Conservation (phyloP, 225 moss, liverwort and hornwort species). For the Physcomitrium patens region DNA sequence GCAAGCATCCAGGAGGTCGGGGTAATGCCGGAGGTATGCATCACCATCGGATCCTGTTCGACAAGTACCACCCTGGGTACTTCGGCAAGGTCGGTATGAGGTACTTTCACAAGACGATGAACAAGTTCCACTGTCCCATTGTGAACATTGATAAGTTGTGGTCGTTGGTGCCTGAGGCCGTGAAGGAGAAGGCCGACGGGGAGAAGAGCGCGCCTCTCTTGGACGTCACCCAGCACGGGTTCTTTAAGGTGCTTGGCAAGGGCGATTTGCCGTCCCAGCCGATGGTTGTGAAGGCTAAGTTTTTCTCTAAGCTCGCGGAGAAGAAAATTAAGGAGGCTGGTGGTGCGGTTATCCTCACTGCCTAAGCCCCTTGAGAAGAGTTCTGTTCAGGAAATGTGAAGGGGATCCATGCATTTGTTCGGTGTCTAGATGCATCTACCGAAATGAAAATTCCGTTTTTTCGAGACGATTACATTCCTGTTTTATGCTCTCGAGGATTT, state of each 20-base stretch:
- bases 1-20: slow-evolving; percentile 63
- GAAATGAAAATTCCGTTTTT: slow-evolving; percentile 27
- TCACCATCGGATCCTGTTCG: slow-evolving; percentile 57
- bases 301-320: slow-evolving; percentile 59
- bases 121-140: slow-evolving; percentile 57
- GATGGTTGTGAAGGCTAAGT: slow-evolving; percentile 57
- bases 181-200: slow-evolving; percentile 45
- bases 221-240: slow-evolving; percentile 59
- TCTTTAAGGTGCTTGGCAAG: slow-evolving; percentile 60
- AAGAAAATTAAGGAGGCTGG: slow-evolving; percentile 58
- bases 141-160: slow-evolving; percentile 57
- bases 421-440: neutral
- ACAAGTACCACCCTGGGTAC: slow-evolving; percentile 61
- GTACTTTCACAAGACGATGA: slow-evolving; percentile 64
- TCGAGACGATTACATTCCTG: slow-evolving; percentile 10
- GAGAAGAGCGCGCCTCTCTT: slow-evolving; percentile 48
- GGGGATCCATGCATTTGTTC: slow-evolving; percentile 11
- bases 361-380: slow-evolving; percentile 30
- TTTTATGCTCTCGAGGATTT: neutral
- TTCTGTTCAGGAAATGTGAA: slow-evolving; percentile 25
- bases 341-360: slow-evolving; percentile 54
- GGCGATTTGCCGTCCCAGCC: slow-evolving; percentile 53
- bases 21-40: slow-evolving; percentile 65
- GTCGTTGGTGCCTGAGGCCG: slow-evolving; percentile 56
- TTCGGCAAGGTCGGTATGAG: slow-evolving; percentile 65